A percentile compares a stretch with the other conserved stretches of the same genome.
phyloP scores from a whole-genome alignment of 768 basidiomycete species.

The Trametes sanguinea region DNA sequence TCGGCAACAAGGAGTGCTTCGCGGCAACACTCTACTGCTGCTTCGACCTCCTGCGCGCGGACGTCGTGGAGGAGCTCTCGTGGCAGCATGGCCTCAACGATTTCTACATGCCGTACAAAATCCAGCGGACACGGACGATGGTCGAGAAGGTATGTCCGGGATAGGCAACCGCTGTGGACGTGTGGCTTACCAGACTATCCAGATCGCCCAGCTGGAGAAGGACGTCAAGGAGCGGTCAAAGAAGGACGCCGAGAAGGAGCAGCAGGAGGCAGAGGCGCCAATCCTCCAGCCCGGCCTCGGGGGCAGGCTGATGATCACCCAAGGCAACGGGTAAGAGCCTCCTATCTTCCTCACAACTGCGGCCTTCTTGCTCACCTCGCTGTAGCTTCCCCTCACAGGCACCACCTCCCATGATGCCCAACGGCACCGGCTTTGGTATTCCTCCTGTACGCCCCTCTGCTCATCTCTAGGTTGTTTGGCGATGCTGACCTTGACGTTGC shows the following conservation, averaged over 20 bases:
- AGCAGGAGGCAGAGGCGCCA: conserved; percentile 81
- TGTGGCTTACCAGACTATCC: conserved; percentile 1
- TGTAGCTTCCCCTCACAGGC: conserved; percentile 63
- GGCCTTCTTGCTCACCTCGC: conserved; percentile 14
- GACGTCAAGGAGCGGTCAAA: conserved; percentile 85
- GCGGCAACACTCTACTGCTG: conserved; percentile 87
- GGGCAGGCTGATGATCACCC: conserved; percentile 67
- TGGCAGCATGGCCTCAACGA: conserved; percentile 97
- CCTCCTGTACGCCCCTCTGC: conserved; percentile 52
- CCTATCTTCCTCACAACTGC: too few relatives aligned
- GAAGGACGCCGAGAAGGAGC: conserved; percentile 87
- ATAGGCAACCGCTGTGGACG: neutral
- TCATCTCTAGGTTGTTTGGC: neutral
- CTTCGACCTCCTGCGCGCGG: conserved; percentile 93
- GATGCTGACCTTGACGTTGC: conserved; percentile 15
- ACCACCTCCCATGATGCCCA: conserved; percentile 56
- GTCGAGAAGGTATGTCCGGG: conserved; percentile 62
- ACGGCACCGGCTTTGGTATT: conserved; percentile 58
- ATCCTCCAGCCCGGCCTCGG: conserved; percentile 86
- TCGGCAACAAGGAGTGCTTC: conserved; percentile 98
- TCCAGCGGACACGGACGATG: conserved; percentile 81
- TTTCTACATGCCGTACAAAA: conserved; percentile 96
- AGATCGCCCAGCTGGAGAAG: conserved; percentile 64
- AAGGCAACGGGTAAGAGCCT: conserved; percentile 59
- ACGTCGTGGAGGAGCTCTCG: conserved; percentile 90